phyloP scores from a whole-genome alignment of 306 rosid genomes.

The Cucurbita maxima region DNA sequence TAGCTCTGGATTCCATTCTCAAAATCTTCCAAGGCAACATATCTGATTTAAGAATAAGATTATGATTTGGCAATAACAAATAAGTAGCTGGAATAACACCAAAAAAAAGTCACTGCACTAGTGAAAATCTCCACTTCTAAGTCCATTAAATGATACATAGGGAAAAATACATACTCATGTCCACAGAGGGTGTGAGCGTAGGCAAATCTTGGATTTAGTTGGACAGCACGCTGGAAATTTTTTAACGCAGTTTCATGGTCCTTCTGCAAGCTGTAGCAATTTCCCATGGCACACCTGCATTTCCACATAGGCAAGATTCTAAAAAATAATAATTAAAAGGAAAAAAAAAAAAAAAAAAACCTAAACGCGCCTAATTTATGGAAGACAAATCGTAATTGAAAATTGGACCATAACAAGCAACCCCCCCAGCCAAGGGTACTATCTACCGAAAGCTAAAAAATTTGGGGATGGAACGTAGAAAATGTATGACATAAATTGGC shows the following conservation, averaged over 20 bases:
- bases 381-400: background rate
- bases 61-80: constrained; percentile 14
- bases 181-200: constrained; percentile 99
- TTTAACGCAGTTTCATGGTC: constrained; percentile 54
- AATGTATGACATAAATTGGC: background rate
- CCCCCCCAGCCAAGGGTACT: no score
- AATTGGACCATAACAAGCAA: background rate
- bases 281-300: constrained; percentile 59
- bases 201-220: constrained; percentile 79
- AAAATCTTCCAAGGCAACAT: constrained; percentile 88
- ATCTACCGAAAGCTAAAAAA: background rate
- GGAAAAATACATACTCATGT: constrained; percentile 60
- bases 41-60: constrained; percentile 32
- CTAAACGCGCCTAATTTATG: background rate
- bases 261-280: constrained; percentile 52
- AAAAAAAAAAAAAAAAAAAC: background rate
- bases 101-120: background rate
- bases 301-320: background rate
- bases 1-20: constrained; percentile 88
- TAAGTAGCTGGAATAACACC: constrained; percentile 7
- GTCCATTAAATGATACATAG: background rate
- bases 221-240: constrained; percentile 95
- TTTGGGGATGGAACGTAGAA: background rate
- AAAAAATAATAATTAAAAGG: no score
- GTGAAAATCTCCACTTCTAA: background rate